phyloP scores from a whole-genome alignment of 495 filamentous ascomycete genomes.

The Penicillium arizonense region DNA sequence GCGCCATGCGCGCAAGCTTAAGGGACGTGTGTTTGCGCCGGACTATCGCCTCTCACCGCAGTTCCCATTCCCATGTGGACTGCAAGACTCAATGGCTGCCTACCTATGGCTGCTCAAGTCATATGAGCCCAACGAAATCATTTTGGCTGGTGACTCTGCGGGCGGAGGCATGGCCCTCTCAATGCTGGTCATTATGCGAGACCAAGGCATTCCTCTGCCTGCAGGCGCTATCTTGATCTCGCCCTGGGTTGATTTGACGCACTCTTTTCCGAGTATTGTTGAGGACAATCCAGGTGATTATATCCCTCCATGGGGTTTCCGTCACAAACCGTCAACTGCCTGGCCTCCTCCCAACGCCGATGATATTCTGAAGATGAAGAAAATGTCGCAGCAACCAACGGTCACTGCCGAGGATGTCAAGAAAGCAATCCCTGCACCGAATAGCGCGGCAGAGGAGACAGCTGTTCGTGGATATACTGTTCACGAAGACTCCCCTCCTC shows the following conservation, averaged over 20 bases:
- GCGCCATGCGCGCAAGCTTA: conserved; percentile 88
- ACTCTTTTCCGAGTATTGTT: conserved; percentile 88
- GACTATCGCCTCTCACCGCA: conserved; percentile 88
- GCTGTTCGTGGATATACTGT: conserved; percentile 43
- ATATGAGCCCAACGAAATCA: conserved; percentile 73
- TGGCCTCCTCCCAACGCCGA: conserved; percentile 92
- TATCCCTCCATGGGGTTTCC: conserved; percentile 82
- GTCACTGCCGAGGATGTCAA: conserved; percentile 23
- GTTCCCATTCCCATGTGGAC: conserved; percentile 89
- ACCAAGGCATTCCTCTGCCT: conserved; percentile 76
- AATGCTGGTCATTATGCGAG: conserved; percentile 77
- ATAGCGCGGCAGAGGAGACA: conserved; percentile 28
- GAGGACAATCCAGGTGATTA: conserved; percentile 75
- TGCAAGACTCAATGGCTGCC: conserved; percentile 83
- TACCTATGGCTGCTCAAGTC: conserved; percentile 77
- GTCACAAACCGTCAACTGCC: conserved; percentile 74
- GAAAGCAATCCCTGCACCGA: conserved; percentile 9
- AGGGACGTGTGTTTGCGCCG: conserved; percentile 84
- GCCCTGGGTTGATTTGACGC: conserved; percentile 91
- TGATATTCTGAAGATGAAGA: conserved; percentile 52
- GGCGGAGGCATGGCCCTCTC: conserved; percentile 83
- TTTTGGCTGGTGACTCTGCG: conserved; percentile 86
- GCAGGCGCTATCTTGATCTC: conserved; percentile 89
- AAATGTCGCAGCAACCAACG: conserved; percentile 35
- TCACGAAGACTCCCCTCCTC: conserved; percentile 21